phyloP scores from a whole-genome alignment of 2,329 filamentous ascomycete species.

The Colletotrichum simmondsii region DNA sequence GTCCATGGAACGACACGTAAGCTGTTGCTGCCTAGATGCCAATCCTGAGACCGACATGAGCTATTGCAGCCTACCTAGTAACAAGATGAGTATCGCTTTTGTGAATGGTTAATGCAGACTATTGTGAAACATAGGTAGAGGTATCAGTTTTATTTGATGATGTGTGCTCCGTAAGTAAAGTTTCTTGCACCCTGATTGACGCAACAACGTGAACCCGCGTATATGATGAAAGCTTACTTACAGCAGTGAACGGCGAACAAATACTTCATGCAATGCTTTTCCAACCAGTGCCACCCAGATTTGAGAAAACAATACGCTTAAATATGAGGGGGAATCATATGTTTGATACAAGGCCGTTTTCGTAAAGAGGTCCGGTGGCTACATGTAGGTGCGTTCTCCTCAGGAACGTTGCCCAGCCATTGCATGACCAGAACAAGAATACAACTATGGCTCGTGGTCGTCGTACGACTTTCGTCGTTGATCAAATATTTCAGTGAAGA shows the following conservation, averaged over 20 bases:
- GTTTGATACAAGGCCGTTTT: neutral
- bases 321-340: neutral
- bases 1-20: neutral
- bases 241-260: neutral
- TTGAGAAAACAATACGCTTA: neutral
- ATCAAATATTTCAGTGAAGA: neutral
- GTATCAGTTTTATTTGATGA: neutral
- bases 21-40: neutral
- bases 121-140: neutral
- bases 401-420: neutral
- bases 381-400: neutral
- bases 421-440: neutral
- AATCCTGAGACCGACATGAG: neutral
- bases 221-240: neutral
- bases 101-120: neutral
- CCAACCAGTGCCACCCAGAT: neutral
- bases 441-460: neutral
- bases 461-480: neutral
- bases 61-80: neutral
- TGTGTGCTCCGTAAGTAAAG: neutral
- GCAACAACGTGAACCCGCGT: neutral
- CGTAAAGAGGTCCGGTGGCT: neutral
- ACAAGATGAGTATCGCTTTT: neutral
- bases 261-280: neutral
- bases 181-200: neutral